A percentile compares a stretch with the other conserved stretches of the same genome.
Conservation (phyloP, 192 early-diverging fungal genomes). For the Powellomyces hirtus region DNA sequence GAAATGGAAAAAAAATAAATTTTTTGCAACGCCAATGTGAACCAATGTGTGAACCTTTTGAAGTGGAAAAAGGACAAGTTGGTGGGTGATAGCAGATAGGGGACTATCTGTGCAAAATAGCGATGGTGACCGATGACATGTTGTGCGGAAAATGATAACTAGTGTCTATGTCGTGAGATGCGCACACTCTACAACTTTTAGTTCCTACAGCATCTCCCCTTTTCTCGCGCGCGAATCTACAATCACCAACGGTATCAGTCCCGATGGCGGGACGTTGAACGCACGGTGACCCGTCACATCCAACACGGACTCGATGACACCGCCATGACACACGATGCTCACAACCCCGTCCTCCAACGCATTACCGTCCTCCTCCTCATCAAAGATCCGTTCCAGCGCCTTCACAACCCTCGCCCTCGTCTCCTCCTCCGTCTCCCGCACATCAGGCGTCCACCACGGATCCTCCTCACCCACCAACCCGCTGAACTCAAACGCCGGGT, state of each 20-base stretch:
- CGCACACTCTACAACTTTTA: too few relatives aligned
- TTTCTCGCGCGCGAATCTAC: too few relatives aligned
- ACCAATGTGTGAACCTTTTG: too few relatives aligned
- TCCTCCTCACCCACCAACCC: constrained; percentile 18
- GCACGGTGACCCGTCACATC: constrained; percentile 11
- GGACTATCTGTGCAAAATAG: too few relatives aligned
- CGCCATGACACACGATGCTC: constrained; percentile 18
- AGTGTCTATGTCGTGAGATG: too few relatives aligned
- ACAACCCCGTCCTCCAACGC: neutral
- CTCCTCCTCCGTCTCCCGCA: constrained; percentile 11
- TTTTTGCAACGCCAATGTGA: too few relatives aligned
- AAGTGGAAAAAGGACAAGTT: too few relatives aligned
- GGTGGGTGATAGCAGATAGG: too few relatives aligned
- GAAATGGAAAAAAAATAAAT: too few relatives aligned
- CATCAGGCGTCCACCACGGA: constrained; percentile 20
- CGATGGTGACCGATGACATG: too few relatives aligned
- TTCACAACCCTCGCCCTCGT: neutral
- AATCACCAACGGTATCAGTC: constrained; percentile 24
- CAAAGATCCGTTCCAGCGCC: constrained; percentile 7
- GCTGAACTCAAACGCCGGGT: constrained; percentile 16
- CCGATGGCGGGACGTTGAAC: constrained; percentile 14
- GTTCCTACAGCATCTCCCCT: too few relatives aligned
- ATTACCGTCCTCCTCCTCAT: neutral
- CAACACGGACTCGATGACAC: constrained; percentile 10
- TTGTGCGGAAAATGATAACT: too few relatives aligned